Conservation (phyloP, 768 basidiomycete genomes). For the Galerina sulciceps region DNA sequence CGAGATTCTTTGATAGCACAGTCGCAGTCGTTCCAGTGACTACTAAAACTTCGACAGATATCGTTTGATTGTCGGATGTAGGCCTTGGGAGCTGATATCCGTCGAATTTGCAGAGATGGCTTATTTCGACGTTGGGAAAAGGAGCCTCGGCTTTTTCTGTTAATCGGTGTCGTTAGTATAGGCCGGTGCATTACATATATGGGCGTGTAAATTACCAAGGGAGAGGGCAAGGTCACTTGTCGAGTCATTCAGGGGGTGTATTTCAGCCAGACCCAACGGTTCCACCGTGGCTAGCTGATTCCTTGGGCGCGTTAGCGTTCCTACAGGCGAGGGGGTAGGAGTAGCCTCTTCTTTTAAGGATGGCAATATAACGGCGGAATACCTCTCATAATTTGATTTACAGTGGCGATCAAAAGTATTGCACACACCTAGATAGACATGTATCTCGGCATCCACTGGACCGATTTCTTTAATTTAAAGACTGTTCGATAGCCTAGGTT, state of each 20-base stretch:
- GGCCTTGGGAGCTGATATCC: conserved; percentile 18
- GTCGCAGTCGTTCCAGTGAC: conserved; percentile 56
- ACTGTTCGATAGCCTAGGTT: too few species aligned
- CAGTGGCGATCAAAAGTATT: too few species aligned
- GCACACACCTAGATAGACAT: too few species aligned
- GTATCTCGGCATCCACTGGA: too few species aligned
- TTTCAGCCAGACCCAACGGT: too few species aligned
- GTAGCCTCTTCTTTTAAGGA: conserved; percentile 72
- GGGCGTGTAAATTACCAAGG: too few species aligned
- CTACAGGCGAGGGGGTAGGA: conserved; percentile 55
- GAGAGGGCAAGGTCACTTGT: too few species aligned
- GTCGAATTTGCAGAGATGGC: conserved; percentile 41
- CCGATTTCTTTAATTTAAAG: too few species aligned
- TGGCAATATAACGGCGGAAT: conserved; percentile 65
- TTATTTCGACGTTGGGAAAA: conserved; percentile 49
- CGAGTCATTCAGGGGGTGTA: too few species aligned
- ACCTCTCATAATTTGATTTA: conserved; percentile 70
- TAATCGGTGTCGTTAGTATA: background rate
- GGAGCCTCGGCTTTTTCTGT: conserved; percentile 17
- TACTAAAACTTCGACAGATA: conserved; percentile 77
- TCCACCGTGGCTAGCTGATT: background rate
- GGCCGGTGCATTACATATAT: too few species aligned
- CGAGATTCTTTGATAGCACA: conserved; percentile 45
- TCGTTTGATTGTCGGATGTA: conserved; percentile 46
- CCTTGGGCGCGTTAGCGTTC: conserved; percentile 46